These are phyloP conservation scores for Keithomyces neogunnii DNA, from an alignment of 2,329 filamentous ascomycete species.

Conservation along the genomic window DNA sequence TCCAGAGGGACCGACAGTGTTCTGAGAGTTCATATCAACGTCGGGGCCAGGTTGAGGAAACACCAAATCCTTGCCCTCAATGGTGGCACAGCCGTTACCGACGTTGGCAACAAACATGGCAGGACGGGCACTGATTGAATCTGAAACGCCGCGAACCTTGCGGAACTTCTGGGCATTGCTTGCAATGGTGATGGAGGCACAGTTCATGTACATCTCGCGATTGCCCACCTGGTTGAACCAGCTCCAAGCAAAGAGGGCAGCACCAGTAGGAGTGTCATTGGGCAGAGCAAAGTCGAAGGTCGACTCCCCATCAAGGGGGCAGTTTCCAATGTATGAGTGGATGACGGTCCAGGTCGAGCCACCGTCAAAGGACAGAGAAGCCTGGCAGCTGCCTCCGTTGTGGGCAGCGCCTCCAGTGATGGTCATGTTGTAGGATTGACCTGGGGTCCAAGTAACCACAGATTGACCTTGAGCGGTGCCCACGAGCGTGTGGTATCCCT, in stretches of 20 bases:
- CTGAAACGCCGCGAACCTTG: conserved; percentile 20
- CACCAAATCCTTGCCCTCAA: conserved; percentile 46
- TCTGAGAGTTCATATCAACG: conserved; percentile 30
- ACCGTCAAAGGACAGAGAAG: conserved; percentile 65
- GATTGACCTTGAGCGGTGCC: conserved; percentile 41
- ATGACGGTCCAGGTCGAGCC: conserved; percentile 63
- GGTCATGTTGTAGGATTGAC: conserved; percentile 53
- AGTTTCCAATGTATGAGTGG: conserved; percentile 47
- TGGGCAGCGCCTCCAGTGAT: conserved; percentile 56
- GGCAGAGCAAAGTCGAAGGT: conserved; percentile 61
- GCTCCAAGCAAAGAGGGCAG: conserved; percentile 65
- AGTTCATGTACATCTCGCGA: conserved; percentile 84
- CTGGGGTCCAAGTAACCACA: conserved; percentile 54
- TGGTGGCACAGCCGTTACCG: conserved; percentile 47
- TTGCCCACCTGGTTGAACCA: conserved; percentile 73
- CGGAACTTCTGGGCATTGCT: conserved; percentile 17
- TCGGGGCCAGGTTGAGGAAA: conserved; percentile 60
- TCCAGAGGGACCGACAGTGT: conserved; percentile 26
- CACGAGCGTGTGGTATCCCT: conserved; percentile 47
- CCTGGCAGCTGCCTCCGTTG: conserved; percentile 67
- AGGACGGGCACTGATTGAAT: conserved; percentile 48
- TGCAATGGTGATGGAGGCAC: conserved; percentile 59
- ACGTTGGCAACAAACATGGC: conserved; percentile 66
- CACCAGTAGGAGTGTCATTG: conserved; percentile 46
- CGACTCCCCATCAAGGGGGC: conserved; percentile 33